Evolutionary conservation across 345 rosid species (phyloP).

Genomic region (Syzygium grande): DNA sequence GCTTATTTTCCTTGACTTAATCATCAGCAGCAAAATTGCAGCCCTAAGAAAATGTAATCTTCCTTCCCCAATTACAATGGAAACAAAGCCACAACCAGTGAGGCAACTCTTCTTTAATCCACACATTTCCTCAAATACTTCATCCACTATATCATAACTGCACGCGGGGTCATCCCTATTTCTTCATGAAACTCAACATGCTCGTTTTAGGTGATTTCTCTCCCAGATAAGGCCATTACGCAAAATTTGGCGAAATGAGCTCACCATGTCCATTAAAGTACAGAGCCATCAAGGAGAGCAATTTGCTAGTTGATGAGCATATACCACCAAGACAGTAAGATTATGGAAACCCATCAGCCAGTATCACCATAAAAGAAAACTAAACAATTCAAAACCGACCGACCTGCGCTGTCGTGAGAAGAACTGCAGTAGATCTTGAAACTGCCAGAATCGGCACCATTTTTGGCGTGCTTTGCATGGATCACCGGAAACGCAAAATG

Average conservation of each 20-base stretch:
- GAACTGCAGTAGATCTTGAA: background rate
- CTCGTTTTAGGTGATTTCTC: background rate
- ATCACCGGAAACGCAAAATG: slow-evolving; percentile 13
- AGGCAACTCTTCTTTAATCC: background rate
- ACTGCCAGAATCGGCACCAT: background rate
- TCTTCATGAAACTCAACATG: background rate
- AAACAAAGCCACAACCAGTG: background rate
- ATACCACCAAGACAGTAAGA: background rate
- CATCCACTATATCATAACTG: background rate
- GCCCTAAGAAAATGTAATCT: background rate
- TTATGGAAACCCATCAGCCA: background rate
- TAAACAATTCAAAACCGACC: background rate
- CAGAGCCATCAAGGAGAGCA: background rate
- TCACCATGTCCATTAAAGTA: slow-evolving; percentile 14
- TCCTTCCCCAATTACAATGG: background rate
- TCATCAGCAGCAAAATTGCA: background rate
- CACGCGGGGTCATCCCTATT: background rate
- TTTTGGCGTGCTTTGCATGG: background rate
- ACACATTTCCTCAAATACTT: background rate
- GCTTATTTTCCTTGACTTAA: background rate
- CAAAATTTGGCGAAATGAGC: background rate
- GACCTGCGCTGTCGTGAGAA: background rate
- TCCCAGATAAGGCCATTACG: background rate
- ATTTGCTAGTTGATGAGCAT: background rate
- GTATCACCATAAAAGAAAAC: background rate